These are phyloP conservation scores for Aspergillus aculeatus DNA, from an alignment of 2,329 filamentous ascomycete genomes.

Conservation along the genomic window DNA sequence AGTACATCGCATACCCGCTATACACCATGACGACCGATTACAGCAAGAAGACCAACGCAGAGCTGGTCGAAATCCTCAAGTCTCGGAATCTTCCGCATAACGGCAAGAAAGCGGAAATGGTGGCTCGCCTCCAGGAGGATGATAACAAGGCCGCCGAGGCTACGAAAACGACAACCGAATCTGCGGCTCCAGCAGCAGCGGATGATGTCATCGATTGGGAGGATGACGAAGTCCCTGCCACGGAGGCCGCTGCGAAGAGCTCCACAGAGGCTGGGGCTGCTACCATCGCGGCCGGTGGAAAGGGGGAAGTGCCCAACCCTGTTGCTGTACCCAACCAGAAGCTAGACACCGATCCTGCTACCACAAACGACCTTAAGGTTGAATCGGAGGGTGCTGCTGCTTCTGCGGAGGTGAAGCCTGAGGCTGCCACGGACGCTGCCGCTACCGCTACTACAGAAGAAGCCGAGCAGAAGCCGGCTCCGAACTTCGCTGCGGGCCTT, in stretches of 20 bases:
- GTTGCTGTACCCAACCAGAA: constrained; percentile 42
- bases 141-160: constrained; percentile 31
- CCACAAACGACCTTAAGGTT: constrained; percentile 39
- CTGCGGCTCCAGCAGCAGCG: constrained; percentile 23
- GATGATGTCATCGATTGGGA: constrained; percentile 50
- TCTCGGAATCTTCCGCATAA: constrained; percentile 47
- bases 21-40: constrained; percentile 44
- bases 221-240: constrained; percentile 38
- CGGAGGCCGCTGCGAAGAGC: constrained; percentile 29
- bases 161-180: constrained; percentile 12
- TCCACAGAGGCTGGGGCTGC: constrained; percentile 32
- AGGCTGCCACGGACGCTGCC: constrained; percentile 13
- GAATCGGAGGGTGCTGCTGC: constrained; percentile 19
- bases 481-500: constrained; percentile 44
- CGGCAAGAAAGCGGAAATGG: constrained; percentile 52
- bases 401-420: constrained; percentile 26
- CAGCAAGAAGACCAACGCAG: constrained; percentile 51
- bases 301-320: constrained; percentile 39
- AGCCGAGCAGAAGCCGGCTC: constrained; percentile 34
- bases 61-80: constrained; percentile 51
- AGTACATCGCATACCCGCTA: neutral
- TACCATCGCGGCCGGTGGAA: constrained; percentile 39
- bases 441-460: constrained; percentile 17
- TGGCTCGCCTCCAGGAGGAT: constrained; percentile 48
- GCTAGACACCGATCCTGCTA: constrained; percentile 37